Evolutionary conservation across 2,329 filamentous ascomycete genomes (phyloP).

Genomic region (Fusarium euwallaceae): DNA sequence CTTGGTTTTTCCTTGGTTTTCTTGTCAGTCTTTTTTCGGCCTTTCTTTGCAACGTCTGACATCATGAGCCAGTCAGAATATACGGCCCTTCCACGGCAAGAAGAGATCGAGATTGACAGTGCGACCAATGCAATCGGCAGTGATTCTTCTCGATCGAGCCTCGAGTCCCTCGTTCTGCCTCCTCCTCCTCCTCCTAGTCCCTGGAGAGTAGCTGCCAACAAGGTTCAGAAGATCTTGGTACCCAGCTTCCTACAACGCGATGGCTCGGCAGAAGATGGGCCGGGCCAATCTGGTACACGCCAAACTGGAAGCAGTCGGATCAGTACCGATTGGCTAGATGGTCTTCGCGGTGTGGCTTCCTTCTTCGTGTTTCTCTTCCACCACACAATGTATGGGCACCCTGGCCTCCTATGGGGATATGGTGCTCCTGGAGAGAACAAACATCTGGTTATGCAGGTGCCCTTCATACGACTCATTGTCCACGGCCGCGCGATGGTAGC

Average conservation of each 20-base stretch:
- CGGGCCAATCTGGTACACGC: not conserved
- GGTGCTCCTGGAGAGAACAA: not conserved
- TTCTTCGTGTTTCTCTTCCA: not conserved
- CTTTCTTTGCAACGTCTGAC: not conserved
- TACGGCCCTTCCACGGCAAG: not conserved
- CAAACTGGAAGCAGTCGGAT: not conserved
- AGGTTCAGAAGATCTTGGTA: not conserved
- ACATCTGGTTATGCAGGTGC: not conserved
- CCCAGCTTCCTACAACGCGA: not conserved
- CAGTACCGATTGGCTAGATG: constrained; percentile 3
- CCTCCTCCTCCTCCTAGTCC: not conserved
- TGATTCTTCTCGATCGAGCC: not conserved
- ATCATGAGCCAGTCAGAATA: not conserved
- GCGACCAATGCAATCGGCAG: not conserved
- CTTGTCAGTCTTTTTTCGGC: not conserved
- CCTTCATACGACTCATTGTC: not conserved
- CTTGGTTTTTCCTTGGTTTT: not conserved
- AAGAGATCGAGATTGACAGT: not conserved
- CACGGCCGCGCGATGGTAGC: not conserved
- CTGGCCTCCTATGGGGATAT: not conserved
- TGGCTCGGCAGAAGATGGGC: not conserved
- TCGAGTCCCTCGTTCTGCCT: not conserved
- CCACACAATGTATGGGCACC: not conserved
- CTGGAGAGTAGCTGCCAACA: not conserved
- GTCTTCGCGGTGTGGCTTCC: not conserved